Evolutionary conservation across 805 yeast genomes (phyloP), one percentile per base, ranked within the genome.

Genomic region (Hemisphaericaspora nanyangensis): DNA sequence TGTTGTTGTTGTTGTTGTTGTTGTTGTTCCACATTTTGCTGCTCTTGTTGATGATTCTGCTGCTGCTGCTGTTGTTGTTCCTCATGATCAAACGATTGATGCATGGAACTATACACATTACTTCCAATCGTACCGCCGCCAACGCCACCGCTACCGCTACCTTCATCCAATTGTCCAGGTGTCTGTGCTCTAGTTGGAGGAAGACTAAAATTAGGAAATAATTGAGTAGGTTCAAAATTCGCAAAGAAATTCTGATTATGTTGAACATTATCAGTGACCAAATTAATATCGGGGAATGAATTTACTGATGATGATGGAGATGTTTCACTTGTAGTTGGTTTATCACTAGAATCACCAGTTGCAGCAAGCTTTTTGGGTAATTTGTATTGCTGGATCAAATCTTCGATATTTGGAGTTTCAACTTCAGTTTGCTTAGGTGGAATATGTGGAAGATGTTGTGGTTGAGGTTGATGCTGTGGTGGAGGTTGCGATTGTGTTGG

Each of bases 201-300:
- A 13, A 49, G 42, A 39, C 72, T 65, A 37, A 39, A 46, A 17
- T 54, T 61, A 5, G 81, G 81, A 47, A 77, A 77, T 45, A 77
- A 64, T 45, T 75, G 80, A 12, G 78, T 67, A 13, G 81, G 81
- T 52, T 76, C 77, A 56, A 77, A 77, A 45, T 73, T 72, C 37
- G 72, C 77, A 39, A 67, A 61, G 49, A 72, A 72, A 19, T 63
- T 63, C 40, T 53, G 61, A 31, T 68, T 65, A 25, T 74, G 65
- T 16, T 83, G 68, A 41, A 76, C 61, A 42, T 65, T 71, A 40
- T 71, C 71, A 7, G 82, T 75, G 37, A 79, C 73, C 34, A 79
- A 68, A 13, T 80, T 66, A 59, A 80, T 79, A 27, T 72, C 76
- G 22, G 75, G 73, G 43, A 82, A 67, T 8, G 71, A 63, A 27